Evolutionary conservation across 2,329 filamentous ascomycete genomes (phyloP).

Genomic region (Bretziella fagacearum): DNA sequence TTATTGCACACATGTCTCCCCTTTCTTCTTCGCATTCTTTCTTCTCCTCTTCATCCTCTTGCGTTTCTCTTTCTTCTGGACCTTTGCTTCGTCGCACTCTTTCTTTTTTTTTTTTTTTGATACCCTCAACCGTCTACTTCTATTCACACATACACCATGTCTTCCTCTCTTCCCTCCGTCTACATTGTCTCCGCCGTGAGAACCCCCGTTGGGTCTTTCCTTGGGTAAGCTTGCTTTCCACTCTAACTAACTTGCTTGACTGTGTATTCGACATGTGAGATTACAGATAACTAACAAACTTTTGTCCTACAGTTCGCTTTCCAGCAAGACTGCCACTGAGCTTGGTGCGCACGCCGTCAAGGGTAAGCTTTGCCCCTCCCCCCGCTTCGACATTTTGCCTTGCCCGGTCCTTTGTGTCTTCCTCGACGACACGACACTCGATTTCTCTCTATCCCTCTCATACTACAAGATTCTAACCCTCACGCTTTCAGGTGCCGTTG

Average conservation of each 20-base stretch:
- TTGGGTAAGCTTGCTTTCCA: slow-evolving; percentile 44
- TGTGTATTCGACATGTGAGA: not conserved
- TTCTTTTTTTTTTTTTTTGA: slow-evolving; percentile 8
- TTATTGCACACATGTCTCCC: slow-evolving; percentile 13
- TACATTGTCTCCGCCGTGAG: slow-evolving; percentile 89
- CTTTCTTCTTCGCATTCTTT: slow-evolving; percentile 14
- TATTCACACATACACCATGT: slow-evolving; percentile 10
- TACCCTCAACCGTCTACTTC: slow-evolving; percentile 11
- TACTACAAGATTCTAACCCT: not conserved
- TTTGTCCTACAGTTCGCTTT: slow-evolving; percentile 51
- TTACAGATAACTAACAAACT: not conserved
- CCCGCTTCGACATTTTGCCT: not conserved
- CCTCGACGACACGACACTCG: no score
- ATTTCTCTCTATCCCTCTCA: no score
- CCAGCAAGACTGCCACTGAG: slow-evolving; percentile 70
- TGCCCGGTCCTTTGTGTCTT: not conserved
- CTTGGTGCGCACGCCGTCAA: slow-evolving; percentile 88
- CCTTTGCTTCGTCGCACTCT: slow-evolving; percentile 14
- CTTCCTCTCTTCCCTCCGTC: slow-evolving; percentile 52
- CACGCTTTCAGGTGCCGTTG: slow-evolving; percentile 47
- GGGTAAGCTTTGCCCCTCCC: slow-evolving; percentile 33
- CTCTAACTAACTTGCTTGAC: not conserved
- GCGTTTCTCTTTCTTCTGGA: slow-evolving; percentile 9
- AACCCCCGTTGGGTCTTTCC: slow-evolving; percentile 86
- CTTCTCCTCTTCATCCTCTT: slow-evolving; percentile 11